Percentiles rank a stretch among this genome's conserved stretches.
phyloP scores from a whole-genome alignment of 257 asterid genomes.

The Ophiorrhiza pumila region DNA sequence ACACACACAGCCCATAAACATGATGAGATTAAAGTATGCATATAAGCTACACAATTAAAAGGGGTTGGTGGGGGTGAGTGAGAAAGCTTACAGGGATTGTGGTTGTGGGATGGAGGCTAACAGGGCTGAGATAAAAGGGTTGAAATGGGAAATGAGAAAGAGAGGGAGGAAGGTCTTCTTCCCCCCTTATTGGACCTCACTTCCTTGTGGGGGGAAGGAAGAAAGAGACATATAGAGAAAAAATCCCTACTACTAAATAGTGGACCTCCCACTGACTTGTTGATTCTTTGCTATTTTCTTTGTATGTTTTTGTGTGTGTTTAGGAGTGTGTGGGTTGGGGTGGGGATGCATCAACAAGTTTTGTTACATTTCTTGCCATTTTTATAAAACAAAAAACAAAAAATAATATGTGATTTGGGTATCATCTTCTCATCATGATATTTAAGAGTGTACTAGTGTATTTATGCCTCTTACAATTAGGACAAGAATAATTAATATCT shows the following conservation, averaged over 20 bases:
- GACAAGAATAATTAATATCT: too few relatives aligned
- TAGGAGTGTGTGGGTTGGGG: conserved; percentile 2
- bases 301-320: background rate
- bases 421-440: background rate
- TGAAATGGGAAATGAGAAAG: conserved; percentile 13
- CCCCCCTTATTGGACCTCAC: conserved; percentile 44
- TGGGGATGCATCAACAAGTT: background rate
- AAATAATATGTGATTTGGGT: background rate
- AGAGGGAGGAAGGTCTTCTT: conserved; percentile 29
- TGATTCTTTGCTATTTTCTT: background rate
- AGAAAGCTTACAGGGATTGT: too few relatives aligned
- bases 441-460: background rate
- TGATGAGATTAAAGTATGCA: background rate
- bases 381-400: background rate
- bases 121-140: conserved; percentile 4
- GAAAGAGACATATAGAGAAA: conserved; percentile 33
- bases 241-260: conserved; percentile 25
- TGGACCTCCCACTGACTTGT: background rate
- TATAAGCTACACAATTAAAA: too few relatives aligned
- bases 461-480: too few relatives aligned
- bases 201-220: conserved; percentile 29
- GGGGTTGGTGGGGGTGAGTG: too few relatives aligned
- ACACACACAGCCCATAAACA: background rate
- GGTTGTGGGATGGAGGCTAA: conserved; percentile 6
- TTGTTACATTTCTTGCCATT: background rate